phyloP scores from a whole-genome alignment of 2,329 filamentous ascomycete species.

The Botrytis sinoallii region DNA sequence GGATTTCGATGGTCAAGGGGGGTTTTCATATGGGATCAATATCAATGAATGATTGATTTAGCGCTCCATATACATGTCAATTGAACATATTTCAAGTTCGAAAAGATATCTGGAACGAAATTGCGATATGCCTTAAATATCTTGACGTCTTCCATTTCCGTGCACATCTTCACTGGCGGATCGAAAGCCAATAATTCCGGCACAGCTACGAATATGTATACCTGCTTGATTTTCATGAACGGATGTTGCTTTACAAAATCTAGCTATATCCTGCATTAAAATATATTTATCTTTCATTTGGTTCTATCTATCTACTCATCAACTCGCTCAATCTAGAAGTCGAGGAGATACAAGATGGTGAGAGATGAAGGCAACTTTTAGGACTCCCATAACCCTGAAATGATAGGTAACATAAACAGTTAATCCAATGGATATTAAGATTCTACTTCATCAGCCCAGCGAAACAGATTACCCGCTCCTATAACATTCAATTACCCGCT shows the following conservation, averaged over 20 bases:
- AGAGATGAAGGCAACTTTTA: neutral
- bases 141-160: neutral
- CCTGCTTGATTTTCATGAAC: neutral
- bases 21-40: neutral
- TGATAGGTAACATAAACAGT: neutral
- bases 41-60: conserved; percentile 4
- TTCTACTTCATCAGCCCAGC: neutral
- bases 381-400: neutral
- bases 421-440: neutral
- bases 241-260: neutral
- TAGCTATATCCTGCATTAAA: neutral
- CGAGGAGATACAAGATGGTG: neutral
- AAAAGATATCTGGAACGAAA: neutral
- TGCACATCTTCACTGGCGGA: neutral
- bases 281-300: neutral
- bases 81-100: neutral
- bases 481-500: neutral
- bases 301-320: neutral
- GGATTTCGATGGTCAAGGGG: neutral
- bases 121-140: neutral
- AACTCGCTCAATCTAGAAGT: neutral
- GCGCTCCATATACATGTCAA: neutral
- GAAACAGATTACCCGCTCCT: neutral
- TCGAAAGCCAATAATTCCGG: neutral
- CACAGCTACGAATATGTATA: neutral